phyloP scores from a whole-genome alignment of 331 rosid genomes.

The Telfairia occidentalis region DNA sequence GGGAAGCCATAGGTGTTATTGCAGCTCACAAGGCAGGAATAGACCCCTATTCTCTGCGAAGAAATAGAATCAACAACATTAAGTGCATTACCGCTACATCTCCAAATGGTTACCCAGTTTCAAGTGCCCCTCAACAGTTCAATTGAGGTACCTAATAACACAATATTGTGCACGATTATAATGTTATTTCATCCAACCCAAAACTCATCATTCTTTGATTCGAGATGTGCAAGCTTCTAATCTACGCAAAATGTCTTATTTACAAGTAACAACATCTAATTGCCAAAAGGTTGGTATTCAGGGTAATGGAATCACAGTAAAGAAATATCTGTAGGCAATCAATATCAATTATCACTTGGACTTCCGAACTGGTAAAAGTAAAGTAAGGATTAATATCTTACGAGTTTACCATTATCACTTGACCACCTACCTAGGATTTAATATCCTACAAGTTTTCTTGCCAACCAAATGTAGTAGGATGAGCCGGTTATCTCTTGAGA shows the following conservation, averaged over 20 bases:
- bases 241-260: neutral
- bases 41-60: conserved; percentile 66
- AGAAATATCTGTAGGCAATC: neutral
- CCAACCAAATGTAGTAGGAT: no score
- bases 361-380: neutral
- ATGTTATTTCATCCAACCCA: neutral
- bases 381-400: no score
- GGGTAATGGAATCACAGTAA: neutral
- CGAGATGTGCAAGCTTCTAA: neutral
- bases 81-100: conserved; percentile 12
- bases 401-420: no score
- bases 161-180: neutral
- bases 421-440: no score
- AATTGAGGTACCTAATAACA: neutral
- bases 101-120: neutral
- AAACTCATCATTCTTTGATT: neutral
- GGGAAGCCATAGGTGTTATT: conserved; percentile 86
- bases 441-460: no score
- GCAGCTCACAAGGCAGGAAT: conserved; percentile 91
- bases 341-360: neutral
- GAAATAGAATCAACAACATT: conserved; percentile 45
- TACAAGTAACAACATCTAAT: neutral
- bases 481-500: no score
- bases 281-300: neutral
- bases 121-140: neutral